Evolutionary conservation across 345 rosid species (phyloP), one percentile per base, ranked within the genome.

Genomic region (Hibiscus syriacus): DNA sequence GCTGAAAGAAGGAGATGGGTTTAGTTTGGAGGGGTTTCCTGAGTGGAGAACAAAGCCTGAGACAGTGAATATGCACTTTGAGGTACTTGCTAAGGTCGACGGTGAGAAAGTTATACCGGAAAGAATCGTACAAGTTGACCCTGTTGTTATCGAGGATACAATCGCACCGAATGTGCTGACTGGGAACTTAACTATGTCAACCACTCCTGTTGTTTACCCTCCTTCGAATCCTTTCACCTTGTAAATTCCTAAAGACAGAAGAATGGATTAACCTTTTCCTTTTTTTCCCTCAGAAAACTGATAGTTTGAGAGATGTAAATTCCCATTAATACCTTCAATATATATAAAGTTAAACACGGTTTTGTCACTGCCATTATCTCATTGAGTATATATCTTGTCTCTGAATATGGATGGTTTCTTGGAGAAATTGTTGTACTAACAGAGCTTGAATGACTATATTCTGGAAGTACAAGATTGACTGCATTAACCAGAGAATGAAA

Each of bases 31-130:
- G 62, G 81, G 68, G 29, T 76, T 86, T 26, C 94, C 96, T 0
- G 85, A 48, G 19, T 93, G 98, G 98, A 78, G 94, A 77, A 82
- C 97, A 0, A 90, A 85, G 74, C 98, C 97, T 0, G 85, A 87
- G 71, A 77, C 81, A 0, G 73, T 80, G 71, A 81, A 69, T 70
- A 85, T 90, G 92, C 92, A 85, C 74, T 93, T 90, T 45, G 98
- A 93, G 80, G 98, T 93, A 27, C 79, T 93, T 59, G 97, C 88
- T 14, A 93, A 86, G 72, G 86, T 93, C 8, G 96, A 93, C 2
- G 97, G 97, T 0, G 79, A 89, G 55, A 89, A 86, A 73, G 70
- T 90, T 29, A 66, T 86, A 1, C 88, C 92, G 0, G 94, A 90
- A 79, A 85, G 81, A 58, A 88, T 93, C 16, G 27, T 80, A 83